These are phyloP conservation scores for Golubevia sp. DNA, from an alignment of 1,284 basidiomycete species.

Conservation along the genomic window DNA sequence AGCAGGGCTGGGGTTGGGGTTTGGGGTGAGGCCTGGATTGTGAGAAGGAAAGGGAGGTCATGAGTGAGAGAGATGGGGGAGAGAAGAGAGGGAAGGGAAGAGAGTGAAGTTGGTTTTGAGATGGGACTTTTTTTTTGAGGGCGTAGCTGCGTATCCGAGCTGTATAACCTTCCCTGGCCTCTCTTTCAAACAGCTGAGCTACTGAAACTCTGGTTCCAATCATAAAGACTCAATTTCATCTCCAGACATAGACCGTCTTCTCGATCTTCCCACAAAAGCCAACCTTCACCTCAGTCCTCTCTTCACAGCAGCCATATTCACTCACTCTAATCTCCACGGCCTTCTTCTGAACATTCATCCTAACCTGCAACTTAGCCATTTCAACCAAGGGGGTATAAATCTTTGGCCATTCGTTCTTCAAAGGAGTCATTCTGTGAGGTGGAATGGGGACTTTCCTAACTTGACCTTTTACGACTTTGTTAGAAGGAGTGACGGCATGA, in stretches of 20 bases:
- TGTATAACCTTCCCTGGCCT: too few species aligned
- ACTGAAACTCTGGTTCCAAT: constrained; percentile 1
- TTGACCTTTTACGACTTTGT: constrained; percentile 16
- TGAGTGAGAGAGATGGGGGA: not conserved
- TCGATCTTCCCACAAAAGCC: too few species aligned
- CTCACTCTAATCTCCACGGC: constrained; percentile 88
- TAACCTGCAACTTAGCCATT: constrained; percentile 87
- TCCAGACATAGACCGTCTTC: too few species aligned
- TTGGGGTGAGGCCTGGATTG: constrained; percentile 81
- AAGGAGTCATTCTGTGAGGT: constrained; percentile 93
- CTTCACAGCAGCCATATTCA: too few species aligned
- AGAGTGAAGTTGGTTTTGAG: not conserved
- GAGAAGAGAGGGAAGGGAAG: not conserved
- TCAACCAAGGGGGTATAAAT: constrained; percentile 96
- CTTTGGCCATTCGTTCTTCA: constrained; percentile 97
- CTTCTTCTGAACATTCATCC: constrained; percentile 89
- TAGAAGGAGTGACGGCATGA: not conserved
- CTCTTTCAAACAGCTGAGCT: not conserved
- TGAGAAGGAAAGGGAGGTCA: constrained; percentile 3
- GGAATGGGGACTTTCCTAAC: constrained; percentile 75
- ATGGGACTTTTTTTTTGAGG: too few species aligned
- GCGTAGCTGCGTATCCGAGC: too few species aligned
- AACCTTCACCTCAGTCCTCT: too few species aligned
- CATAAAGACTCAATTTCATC: too few species aligned
- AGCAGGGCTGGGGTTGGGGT: constrained; percentile 68